A percentile compares a stretch with the other conserved stretches of the same genome.
These are phyloP conservation scores for Groenewaldozyma sp. DNA, from an alignment of 1,139 yeast species.

Conservation along the genomic window DNA sequence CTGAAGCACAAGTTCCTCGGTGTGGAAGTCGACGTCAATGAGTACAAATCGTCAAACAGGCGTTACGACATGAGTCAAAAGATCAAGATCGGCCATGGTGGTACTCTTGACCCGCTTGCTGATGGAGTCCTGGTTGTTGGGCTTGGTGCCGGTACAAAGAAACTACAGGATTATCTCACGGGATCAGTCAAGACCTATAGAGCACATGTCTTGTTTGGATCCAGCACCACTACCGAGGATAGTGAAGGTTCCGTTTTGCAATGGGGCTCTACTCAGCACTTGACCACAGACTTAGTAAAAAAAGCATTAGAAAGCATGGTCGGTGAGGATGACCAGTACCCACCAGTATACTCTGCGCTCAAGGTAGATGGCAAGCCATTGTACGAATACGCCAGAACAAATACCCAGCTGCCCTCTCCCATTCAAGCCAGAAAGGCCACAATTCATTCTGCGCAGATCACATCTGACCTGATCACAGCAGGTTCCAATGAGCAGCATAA, in stretches of 20 bases:
- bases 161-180: constrained; percentile 60
- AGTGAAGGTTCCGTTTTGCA: constrained; percentile 74
- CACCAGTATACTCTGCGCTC: constrained; percentile 90
- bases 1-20: constrained; percentile 55
- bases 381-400: constrained; percentile 89
- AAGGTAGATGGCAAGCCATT: constrained; percentile 92
- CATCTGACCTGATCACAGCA: constrained; percentile 50
- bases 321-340: constrained; percentile 79
- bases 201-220: constrained; percentile 78
- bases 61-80: constrained; percentile 40
- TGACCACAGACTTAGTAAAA: constrained; percentile 46
- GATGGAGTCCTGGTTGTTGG: constrained; percentile 90
- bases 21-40: constrained; percentile 46
- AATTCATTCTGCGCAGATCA: constrained; percentile 46
- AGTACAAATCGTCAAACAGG: constrained; percentile 16
- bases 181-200: constrained; percentile 61
- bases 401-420: constrained; percentile 71
- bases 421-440: constrained; percentile 69
- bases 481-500: constrained; percentile 47
- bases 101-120: constrained; percentile 92
- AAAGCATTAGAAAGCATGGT: constrained; percentile 51
- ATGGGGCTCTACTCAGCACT: constrained; percentile 46
- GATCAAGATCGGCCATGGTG: constrained; percentile 96
- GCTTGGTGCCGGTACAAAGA: constrained; percentile 81
- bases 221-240: constrained; percentile 90